A percentile compares a stretch with the other conserved stretches of the same genome.
Conservation (phyloP, 805 yeast genomes). For the Kuraishia floccosa region DNA sequence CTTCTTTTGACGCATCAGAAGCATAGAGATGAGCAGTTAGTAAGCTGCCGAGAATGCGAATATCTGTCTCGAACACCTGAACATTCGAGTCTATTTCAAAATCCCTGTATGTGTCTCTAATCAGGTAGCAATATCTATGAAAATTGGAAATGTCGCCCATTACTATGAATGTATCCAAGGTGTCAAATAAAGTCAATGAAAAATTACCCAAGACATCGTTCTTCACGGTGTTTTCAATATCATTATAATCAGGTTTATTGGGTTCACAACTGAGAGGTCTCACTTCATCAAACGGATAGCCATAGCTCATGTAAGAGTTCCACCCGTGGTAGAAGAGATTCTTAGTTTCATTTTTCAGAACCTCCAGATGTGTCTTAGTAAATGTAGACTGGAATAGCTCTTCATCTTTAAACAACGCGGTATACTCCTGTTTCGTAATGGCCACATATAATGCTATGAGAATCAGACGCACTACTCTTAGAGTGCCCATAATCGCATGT, state of each 20-base stretch:
- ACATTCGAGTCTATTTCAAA: conserved; percentile 62
- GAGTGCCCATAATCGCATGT: too few relatives aligned
- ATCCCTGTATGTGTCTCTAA: conserved; percentile 21
- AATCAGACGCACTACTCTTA: too few relatives aligned
- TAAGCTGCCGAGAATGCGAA: conserved; percentile 74
- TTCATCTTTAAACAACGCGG: too few relatives aligned
- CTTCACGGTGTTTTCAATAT: conserved; percentile 41
- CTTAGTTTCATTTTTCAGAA: conserved; percentile 31
- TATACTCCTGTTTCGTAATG: too few relatives aligned
- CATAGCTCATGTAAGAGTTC: conserved; percentile 54
- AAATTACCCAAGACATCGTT: conserved; percentile 85
- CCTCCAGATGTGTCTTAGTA: conserved; percentile 10
- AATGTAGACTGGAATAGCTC: conserved; percentile 14
- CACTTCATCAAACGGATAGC: conserved; percentile 77
- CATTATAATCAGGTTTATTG: conserved; percentile 47
- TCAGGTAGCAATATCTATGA: conserved; percentile 27
- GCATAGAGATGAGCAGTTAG: conserved; percentile 71
- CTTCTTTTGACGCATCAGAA: conserved; percentile 31
- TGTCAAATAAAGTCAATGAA: conserved; percentile 68
- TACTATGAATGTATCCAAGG: conserved; percentile 68
- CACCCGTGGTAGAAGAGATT: conserved; percentile 65
- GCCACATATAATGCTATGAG: too few relatives aligned
- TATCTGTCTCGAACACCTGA: conserved; percentile 83
- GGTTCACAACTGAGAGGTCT: conserved; percentile 64
- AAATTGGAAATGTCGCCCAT: conserved; percentile 54